Evolutionary conservation across 306 rosid species (phyloP), one percentile per base, ranked within the genome.

Genomic region (Oemleria cerasiformis): DNA sequence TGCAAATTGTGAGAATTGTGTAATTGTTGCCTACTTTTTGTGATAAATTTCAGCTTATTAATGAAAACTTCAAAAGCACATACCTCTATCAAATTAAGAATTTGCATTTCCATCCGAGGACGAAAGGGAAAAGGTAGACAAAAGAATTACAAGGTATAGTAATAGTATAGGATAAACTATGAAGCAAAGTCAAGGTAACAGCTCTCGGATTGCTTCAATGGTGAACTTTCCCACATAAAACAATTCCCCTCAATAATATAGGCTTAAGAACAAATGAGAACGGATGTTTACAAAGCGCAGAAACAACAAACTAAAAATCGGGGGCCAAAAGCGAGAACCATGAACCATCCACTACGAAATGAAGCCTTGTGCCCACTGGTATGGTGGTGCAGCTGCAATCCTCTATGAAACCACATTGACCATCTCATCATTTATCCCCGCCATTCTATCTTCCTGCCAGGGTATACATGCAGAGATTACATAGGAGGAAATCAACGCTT

Each of bases 401-500:
- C 38, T 56, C 69, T 68, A 79, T 43, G 63, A 40, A 55, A 56
- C 25, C 20, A 38, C 65, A 30, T 38, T 40, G 51, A 74, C 44
- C 58, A 60, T 60, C 71, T 75, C 79, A 25, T 48, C 71, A 12
- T 63, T 51, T 39, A 19, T 59, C 34, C 42, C 71, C n/a, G 49
- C 43, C 5, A 59, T 71, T 78, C 40, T 67, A 30, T 71, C 78
- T 63, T 72, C 77, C 86, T 75, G 74, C 75, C 50, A 61, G 39
- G 50, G 58, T 40, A 81, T 49, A 65, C 39, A 73, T 58, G 53
- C 49, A 59, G 47, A 50, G 43, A 62, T 65, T 11, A 71, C 39
- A 16, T 36, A 44, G 36, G 36, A 30, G 36, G 36, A 3, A 30
- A 30, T 30, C 36, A 30, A 30, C 36, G 36, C 36, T 30, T 30